Conservation (phyloP, 2,329 filamentous ascomycete genomes). For the Microsporum ferrugineum region DNA sequence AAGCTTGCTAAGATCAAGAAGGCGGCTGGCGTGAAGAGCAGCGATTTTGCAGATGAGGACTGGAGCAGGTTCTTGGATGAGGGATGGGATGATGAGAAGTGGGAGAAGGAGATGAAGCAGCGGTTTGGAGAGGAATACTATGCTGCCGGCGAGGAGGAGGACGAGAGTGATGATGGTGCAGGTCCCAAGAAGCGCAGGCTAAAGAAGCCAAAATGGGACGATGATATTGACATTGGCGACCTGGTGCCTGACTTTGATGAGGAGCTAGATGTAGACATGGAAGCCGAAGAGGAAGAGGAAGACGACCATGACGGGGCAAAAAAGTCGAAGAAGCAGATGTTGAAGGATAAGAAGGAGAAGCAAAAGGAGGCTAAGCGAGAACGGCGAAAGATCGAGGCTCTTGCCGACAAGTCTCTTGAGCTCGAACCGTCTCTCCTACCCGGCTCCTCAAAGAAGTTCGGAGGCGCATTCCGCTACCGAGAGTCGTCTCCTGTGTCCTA, state of each 20-base stretch:
- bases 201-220: slow-evolving; percentile 86
- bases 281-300: slow-evolving; percentile 35
- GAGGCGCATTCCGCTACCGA: slow-evolving; percentile 69
- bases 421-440: slow-evolving; percentile 55
- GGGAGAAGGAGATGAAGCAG: slow-evolving; percentile 82
- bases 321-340: slow-evolving; percentile 34
- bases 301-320: slow-evolving; percentile 24
- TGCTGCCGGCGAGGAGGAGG: slow-evolving; percentile 49
- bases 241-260: slow-evolving; percentile 78
- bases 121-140: slow-evolving; percentile 90
- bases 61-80: slow-evolving; percentile 77
- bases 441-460: slow-evolving; percentile 41
- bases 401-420: slow-evolving; percentile 72
- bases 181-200: slow-evolving; percentile 46
- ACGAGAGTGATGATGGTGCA: slow-evolving; percentile 33
- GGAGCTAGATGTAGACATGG: slow-evolving; percentile 45
- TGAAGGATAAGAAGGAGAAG: slow-evolving; percentile 43
- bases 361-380: slow-evolving; percentile 70
- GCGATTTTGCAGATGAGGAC: slow-evolving; percentile 59
- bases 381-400: slow-evolving; percentile 68
- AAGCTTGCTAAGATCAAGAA: slow-evolving; percentile 83
- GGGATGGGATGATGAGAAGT: slow-evolving; percentile 77
- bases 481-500: slow-evolving; percentile 86
- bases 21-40: slow-evolving; percentile 66
- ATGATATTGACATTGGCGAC: slow-evolving; percentile 95